phyloP scores from a whole-genome alignment of 2,329 filamentous ascomycete genomes.

The Microsporum audouinii region DNA sequence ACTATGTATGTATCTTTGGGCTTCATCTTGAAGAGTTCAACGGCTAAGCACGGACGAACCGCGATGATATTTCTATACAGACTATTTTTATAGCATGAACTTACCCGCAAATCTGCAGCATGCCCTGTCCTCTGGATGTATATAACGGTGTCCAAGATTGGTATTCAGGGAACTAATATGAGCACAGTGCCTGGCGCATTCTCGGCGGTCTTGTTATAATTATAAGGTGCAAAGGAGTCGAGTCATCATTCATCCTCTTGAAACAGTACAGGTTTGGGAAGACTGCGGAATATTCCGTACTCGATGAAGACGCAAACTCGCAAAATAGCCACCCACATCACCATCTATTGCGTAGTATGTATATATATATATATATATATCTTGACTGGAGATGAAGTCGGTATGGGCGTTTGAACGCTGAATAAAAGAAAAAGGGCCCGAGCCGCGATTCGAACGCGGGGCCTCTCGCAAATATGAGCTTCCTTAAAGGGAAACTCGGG shows the following conservation, averaged over 20 bases:
- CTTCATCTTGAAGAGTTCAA: neutral
- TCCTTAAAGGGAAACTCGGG: constrained; percentile 7
- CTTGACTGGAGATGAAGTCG: neutral
- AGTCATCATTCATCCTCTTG: too few species aligned
- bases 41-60: constrained; percentile 3
- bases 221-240: neutral
- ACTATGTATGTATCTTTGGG: neutral
- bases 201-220: neutral
- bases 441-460: constrained; percentile 13
- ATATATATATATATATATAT: neutral
- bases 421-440: neutral
- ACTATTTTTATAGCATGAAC: neutral
- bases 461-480: constrained; percentile 12
- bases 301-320: too few species aligned
- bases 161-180: neutral
- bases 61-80: neutral
- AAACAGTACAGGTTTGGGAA: too few species aligned
- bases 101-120: neutral
- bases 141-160: neutral
- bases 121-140: neutral
- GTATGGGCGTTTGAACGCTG: neutral
- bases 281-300: too few species aligned
- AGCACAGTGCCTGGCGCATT: neutral
- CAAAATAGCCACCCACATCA: too few species aligned
- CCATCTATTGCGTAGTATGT: too few species aligned